Evolutionary conservation across 2,329 filamentous ascomycete species (phyloP), one percentile per base, ranked within the genome.

Genomic region (Penicillium glabrum): DNA sequence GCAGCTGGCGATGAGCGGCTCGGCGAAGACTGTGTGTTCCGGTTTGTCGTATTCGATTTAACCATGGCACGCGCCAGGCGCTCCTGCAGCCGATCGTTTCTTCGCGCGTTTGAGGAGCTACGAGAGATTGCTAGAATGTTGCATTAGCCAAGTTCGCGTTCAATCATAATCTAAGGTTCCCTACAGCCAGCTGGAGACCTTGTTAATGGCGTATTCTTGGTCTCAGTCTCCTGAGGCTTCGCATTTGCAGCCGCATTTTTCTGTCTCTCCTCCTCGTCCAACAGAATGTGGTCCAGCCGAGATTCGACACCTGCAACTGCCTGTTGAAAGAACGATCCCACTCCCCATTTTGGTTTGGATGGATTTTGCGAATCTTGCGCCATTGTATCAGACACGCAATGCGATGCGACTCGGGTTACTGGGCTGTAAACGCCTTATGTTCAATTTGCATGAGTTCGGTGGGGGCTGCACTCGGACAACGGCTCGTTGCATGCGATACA

Each of bases 231-330:
- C 27, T 69, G 74, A 63, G 67, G 64, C 59, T 62, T 73, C 60
- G 61, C 55, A 13, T 62, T 57, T 27, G 64, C 56, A 31, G 59
- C 57, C 45, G 44, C 33, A 13, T 47, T 53, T 23, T 69, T 74
- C 51, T 66, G 56, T 26, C 64, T 56, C n/a, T 85, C 84, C 44
- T 88, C 86, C 54, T 90, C 87, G 64, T 97, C 93, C 53, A 91
- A 87, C 59, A 99, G 83, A 57, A 99, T 96, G 49, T 86, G 93
- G 74, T 99, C 95, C 58, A 99, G 84, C 44, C 90, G 87, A 58
- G 93, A 96, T 78, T 99, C 95, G 56, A 99, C 89, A 59, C 93
- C 93, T 53, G 93, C 92, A 59, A 98, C 91, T 61, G 93, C 93
- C 75, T 93, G 91, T 63, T 92, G 90, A 58, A 97, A 83, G 71